phyloP scores from a whole-genome alignment of 768 basidiomycete genomes.

The Hypholoma sublateritium region DNA sequence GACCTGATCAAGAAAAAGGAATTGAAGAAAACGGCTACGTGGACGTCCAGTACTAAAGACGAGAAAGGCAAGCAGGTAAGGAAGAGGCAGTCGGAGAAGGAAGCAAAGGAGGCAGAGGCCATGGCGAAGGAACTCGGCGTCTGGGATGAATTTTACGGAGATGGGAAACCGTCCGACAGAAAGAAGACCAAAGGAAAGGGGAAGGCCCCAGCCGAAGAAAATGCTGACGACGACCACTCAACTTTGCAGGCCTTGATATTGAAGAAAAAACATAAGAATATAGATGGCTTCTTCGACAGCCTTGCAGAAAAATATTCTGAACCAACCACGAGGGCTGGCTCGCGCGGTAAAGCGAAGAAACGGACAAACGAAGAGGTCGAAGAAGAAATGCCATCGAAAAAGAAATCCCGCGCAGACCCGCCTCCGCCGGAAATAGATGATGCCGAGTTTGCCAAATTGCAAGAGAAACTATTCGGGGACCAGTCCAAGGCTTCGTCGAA shows the following conservation, averaged over 20 bases:
- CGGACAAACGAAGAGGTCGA: slow-evolving; percentile 42
- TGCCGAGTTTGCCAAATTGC: slow-evolving; percentile 61
- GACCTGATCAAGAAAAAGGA: slow-evolving; percentile 61
- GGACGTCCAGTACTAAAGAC: slow-evolving; percentile 76
- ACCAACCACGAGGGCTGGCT: slow-evolving; percentile 37
- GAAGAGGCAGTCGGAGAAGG: slow-evolving; percentile 71
- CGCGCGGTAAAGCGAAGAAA: slow-evolving; percentile 56
- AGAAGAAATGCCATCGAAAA: slow-evolving; percentile 46
- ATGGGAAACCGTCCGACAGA: slow-evolving; percentile 62
- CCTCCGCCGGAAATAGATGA: slow-evolving; percentile 63
- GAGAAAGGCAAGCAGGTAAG: slow-evolving; percentile 76
- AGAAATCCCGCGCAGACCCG: slow-evolving; percentile 43
- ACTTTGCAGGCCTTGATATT: slow-evolving; percentile 80
- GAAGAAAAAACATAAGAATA: slow-evolving; percentile 66
- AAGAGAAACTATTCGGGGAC: slow-evolving; percentile 53
- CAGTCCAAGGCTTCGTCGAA: slow-evolving; percentile 32
- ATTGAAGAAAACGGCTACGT: slow-evolving; percentile 54
- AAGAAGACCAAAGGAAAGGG: slow-evolving; percentile 55
- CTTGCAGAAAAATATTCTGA: slow-evolving; percentile 75
- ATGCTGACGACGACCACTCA: slow-evolving; percentile 59
- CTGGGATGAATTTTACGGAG: slow-evolving; percentile 92
- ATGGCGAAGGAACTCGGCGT: slow-evolving; percentile 87
- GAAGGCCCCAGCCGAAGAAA: slow-evolving; percentile 32
- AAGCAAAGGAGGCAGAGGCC: slow-evolving; percentile 82
- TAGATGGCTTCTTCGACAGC: slow-evolving; percentile 71